Base-by-base conservation (phyloP, 2,329 filamentous ascomycete genomes). In the Phoma sp. region DNA sequence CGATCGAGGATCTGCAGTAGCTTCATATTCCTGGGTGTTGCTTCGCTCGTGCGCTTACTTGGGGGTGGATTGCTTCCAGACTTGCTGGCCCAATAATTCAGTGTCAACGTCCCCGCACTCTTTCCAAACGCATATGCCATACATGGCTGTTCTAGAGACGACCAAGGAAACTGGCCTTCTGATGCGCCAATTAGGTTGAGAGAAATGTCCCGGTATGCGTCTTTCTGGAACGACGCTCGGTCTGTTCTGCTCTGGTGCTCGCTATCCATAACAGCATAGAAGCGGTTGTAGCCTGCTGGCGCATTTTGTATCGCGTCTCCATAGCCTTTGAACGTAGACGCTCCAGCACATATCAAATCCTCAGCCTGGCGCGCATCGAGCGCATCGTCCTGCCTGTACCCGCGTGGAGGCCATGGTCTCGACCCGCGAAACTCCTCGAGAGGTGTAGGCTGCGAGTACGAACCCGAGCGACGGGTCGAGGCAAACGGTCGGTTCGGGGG, bases 121-220 rank as follows among this genome's bases (percentile, higher is more conserved):
- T 79, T 78, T 12, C 89, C 89, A 71, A 85, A 88, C 61, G 82
- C 84, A 69, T 89, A 90, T 0, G 85, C 81, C 73, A 87, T 86
- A 69, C 87, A 90, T 4, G 89, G 89, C 66, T 91, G 88, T 68
- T 92, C 89, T 24, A 92, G 78, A 1, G 88, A 88, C 58, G 88
- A 84, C 89, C 87, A 91, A 2, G 87, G 88, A 55, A 71, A 72
- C 35, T 74, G 68, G 46, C 64, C 68, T 13, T 76, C 71, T n/a
- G 60, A 65, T 15, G 68, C 57, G 10, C 63, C 74, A 13, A 68
- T 71, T 62, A 77, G 65, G 36, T 74, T 74, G 48, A 78, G 64
- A 15, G 75, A 76, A 7, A 76, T 73, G 27, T 74, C 72, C 32
- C 64, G 57, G 53, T 75, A 78, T 8, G 75, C 69, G 21, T 68